Evolutionary conservation across 805 yeast genomes (phyloP).

Genomic region (Pichia heedii): DNA sequence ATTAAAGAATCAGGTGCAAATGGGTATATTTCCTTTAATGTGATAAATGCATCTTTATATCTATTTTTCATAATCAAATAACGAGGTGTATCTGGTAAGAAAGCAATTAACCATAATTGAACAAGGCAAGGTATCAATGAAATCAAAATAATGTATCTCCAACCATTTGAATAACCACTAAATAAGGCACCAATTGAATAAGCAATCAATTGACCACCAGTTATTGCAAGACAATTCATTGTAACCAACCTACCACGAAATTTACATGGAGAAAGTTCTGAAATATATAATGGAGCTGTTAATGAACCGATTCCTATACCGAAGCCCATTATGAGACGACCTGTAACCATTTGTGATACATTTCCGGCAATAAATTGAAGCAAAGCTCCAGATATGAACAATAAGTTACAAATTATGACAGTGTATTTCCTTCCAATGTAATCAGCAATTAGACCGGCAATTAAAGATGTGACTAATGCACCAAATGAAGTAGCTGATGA

Average conservation of each 20-base stretch:
- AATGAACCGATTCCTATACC: conserved; percentile 51
- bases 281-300: conserved; percentile 44
- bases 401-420: conserved; percentile 36
- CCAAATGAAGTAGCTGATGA: conserved; percentile 50
- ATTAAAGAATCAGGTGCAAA: conserved; percentile 29
- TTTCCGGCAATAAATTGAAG: conserved; percentile 36
- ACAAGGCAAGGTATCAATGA: conserved; percentile 43
- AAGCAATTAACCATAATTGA: conserved; percentile 37
- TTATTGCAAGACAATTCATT: conserved; percentile 43
- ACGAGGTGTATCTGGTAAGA: conserved; percentile 49
- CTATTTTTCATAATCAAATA: conserved; percentile 38
- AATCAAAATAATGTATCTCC: conserved; percentile 44
- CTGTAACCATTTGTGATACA: conserved; percentile 42
- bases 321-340: conserved; percentile 44
- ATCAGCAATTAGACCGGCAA: conserved; percentile 44
- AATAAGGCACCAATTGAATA: conserved; percentile 44
- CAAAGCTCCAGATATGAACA: conserved; percentile 41
- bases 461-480: conserved; percentile 40
- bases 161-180: conserved; percentile 34
- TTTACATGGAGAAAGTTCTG: conserved; percentile 45
- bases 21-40: conserved; percentile 31
- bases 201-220: conserved; percentile 50
- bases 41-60: conserved; percentile 31
- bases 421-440: conserved; percentile 38
- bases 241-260: conserved; percentile 46